Conservation (phyloP, 495 filamentous ascomycete species). For the Penicillium silybi region DNA sequence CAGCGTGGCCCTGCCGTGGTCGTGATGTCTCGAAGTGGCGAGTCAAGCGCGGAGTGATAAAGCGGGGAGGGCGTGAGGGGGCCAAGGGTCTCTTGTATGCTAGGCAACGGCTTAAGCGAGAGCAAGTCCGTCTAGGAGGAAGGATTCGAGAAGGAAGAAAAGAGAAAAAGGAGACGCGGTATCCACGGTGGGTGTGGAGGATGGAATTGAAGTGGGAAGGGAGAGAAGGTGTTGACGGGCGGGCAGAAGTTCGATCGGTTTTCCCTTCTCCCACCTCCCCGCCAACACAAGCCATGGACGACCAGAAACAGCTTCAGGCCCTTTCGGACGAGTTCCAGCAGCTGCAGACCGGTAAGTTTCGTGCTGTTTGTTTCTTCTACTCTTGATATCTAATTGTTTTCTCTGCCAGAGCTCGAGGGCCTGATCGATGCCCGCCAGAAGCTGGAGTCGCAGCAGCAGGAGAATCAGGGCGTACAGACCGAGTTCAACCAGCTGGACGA, state of each 20-base stretch:
- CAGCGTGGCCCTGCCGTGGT: conserved; percentile 1
- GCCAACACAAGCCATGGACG: conserved; percentile 43
- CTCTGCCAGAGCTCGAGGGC: conserved; percentile 64
- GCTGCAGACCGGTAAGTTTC: conserved; percentile 67
- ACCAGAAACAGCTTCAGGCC: conserved; percentile 66
- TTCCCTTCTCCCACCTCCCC: conserved; percentile 23
- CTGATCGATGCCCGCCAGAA: conserved; percentile 79
- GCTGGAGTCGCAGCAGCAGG: conserved; percentile 89
- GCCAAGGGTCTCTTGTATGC: conserved; percentile 8
- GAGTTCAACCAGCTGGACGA: conserved; percentile 79
- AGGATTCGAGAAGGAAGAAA: not conserved
- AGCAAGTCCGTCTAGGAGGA: not conserved
- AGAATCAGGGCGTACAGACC: conserved; percentile 86
- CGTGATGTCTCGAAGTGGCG: conserved; percentile 16
- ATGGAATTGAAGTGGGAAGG: conserved; percentile 18
- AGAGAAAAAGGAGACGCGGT: conserved; percentile 2
- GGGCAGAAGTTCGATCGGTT: conserved; percentile 22
- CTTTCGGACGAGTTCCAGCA: conserved; percentile 85
- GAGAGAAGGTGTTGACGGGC: conserved; percentile 24
- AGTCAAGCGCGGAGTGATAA: conserved; percentile 24
- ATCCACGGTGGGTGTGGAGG: conserved; percentile 7
- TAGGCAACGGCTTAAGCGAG: conserved; percentile 16
- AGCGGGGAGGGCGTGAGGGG: conserved; percentile 23
- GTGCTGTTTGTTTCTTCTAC: not conserved
- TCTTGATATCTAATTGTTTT: conserved; percentile 8